Percentiles rank a stretch among this genome's conserved stretches.
Evolutionary conservation across 805 yeast species (phyloP).

Genomic region (Candida arabinofermentans): DNA sequence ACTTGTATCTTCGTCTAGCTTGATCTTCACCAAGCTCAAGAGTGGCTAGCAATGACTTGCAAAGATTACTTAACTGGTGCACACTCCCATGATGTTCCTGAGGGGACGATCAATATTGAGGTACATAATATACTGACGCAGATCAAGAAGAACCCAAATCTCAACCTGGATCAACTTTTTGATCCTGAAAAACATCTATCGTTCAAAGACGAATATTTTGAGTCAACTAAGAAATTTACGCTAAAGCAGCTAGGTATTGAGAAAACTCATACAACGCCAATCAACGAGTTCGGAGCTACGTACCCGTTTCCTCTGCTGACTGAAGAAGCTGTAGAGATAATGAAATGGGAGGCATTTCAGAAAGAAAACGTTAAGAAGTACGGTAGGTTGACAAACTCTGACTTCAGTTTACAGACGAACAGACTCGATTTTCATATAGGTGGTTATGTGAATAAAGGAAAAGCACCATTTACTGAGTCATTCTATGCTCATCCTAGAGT

Average conservation of each 20-base stretch:
- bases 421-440: slow-evolving; percentile 44
- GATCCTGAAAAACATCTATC: slow-evolving; percentile 37
- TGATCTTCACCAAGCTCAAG: background rate
- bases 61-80: slow-evolving; percentile 19
- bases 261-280: slow-evolving; percentile 33
- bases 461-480: slow-evolving; percentile 42
- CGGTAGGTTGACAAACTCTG: slow-evolving; percentile 39
- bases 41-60: slow-evolving; percentile 1
- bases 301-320: slow-evolving; percentile 59
- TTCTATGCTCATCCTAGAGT: slow-evolving; percentile 53
- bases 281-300: slow-evolving; percentile 40
- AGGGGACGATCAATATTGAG: slow-evolving; percentile 24
- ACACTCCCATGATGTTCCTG: slow-evolving; percentile 24
- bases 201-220: slow-evolving; percentile 35
- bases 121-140: slow-evolving; percentile 14
- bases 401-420: slow-evolving; percentile 25
- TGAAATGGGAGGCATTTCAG: slow-evolving; percentile 49
- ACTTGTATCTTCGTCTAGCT: background rate
- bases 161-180: slow-evolving; percentile 25
- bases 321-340: slow-evolving; percentile 51
- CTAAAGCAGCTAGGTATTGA: slow-evolving; percentile 34
- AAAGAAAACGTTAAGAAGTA: slow-evolving; percentile 39
- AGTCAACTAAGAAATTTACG: slow-evolving; percentile 34
- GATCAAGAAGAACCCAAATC: slow-evolving; percentile 9
- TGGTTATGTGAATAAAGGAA: slow-evolving; percentile 40